Evolutionary conservation across 2,329 filamentous ascomycete genomes (phyloP), one percentile per base, ranked within the genome.

Genomic region (Aspergillus floridensis): DNA sequence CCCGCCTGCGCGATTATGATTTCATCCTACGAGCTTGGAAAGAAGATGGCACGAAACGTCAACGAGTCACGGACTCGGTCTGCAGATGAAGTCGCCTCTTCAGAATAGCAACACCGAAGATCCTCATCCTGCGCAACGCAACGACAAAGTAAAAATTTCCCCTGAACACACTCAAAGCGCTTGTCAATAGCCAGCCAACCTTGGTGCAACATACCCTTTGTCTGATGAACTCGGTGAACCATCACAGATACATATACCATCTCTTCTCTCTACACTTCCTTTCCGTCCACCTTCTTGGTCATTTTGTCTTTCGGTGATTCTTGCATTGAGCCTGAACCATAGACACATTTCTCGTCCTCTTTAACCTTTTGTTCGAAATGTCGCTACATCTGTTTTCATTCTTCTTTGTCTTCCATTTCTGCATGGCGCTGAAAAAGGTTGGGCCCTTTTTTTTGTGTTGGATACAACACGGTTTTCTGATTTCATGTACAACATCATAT

Each of bases 1-100:
- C 95, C 95, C 1, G 92, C 93, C 0, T 99, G 95, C 76, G 95
- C 95, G 29, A 98, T 99, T 73, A 99, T 99, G 95, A 98, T 99
- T 72, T 96, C 91, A 73, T 96, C 89, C 72, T 99, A 98, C 75
- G 95, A 99, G 76, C 85, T 98, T 41, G 93, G 95, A 53, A 99
- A 99, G 82, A 88, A 90, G 74, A 88, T 90, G 73, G 96, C 96
- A 35, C 83, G 86, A 56, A 83, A 85, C 11, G 86, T 91, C 53
- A 97, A 98, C 65, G 82, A 87, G 67, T 22, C 22, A 4, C 79
- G 79, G 66, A 77, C 77, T 56, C 73, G 74, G 32, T 59, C 62
- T 21, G 65, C 66, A 21, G 56, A 56, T 14, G 66, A 66, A 16
- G 65, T 53, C 59, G 29, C 52, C 1, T 52, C 62, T 48, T 66